phyloP scores from a whole-genome alignment of 441 rosid species.

The Biscutella laevigata region DNA sequence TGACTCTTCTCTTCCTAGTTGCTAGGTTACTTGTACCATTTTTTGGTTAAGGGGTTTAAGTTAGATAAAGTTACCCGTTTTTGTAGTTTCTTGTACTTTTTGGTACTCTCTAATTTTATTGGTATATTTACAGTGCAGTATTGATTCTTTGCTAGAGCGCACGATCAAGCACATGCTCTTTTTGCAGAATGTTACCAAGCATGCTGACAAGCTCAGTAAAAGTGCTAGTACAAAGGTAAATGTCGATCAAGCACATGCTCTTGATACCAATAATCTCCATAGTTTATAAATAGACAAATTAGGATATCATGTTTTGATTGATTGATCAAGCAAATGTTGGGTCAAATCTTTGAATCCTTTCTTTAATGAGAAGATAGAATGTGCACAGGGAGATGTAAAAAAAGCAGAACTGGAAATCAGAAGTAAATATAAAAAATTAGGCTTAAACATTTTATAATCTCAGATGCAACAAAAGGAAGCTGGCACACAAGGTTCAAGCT shows the following conservation, averaged over 20 bases:
- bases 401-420: neutral
- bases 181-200: conserved; percentile 71
- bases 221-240: conserved; percentile 61
- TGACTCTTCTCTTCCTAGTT: conserved; percentile 31
- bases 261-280: neutral
- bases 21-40: conserved; percentile 10
- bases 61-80: conserved; percentile 8
- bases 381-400: neutral
- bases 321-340: neutral
- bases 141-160: conserved; percentile 89
- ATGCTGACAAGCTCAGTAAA: conserved; percentile 76
- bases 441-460: conserved; percentile 23
- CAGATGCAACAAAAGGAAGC: conserved; percentile 62
- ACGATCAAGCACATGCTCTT: conserved; percentile 90
- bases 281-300: neutral
- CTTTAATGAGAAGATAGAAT: neutral
- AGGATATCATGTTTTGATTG: neutral
- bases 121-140: conserved; percentile 72
- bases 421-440: neutral
- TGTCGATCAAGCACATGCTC: no score
- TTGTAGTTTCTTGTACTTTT: neutral
- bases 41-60: neutral
- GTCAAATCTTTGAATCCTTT: neutral
- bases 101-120: conserved; percentile 29
- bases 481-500: conserved; percentile 69